Evolutionary conservation across 768 basidiomycete species (phyloP), one percentile per base, ranked within the genome.

Genomic region (Dioszegia crocea): DNA sequence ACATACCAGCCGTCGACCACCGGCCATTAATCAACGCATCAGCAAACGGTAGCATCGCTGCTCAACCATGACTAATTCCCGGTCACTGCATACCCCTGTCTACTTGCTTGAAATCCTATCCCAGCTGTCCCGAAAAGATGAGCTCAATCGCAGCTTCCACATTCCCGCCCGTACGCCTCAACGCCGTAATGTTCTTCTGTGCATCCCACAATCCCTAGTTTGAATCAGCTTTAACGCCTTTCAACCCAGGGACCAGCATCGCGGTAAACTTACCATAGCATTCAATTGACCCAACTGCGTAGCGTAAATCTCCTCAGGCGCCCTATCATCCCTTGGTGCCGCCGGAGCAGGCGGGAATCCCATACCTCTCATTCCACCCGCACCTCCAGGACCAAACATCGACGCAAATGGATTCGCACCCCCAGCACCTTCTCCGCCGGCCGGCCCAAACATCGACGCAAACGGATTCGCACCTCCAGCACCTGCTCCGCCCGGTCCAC

Each of bases 91-190:
- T n/a, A n/a, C n/a, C n/a, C n/a, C n/a, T n/a, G n/a, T n/a, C n/a
- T n/a, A n/a, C n/a, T n/a, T n/a, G 16, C 40, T 43, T 17, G 40
- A 17, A 21, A 43, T 43, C 14, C 33, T 39, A 51, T 51, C 49
- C 64, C 1, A 72, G 38, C 43, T 68, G 88, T 0, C 89, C 91
- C 40, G 81, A 76, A 57, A 97, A 81, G 64, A 97, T 92, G 71
- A 94, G 91, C 78, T 96, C 92, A 66, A 97, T 88, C 45, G 92
- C 92, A 21, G 85, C 82, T 73, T 96, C 84, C 17, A 96, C 89
- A 67, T 91, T 92, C 11, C 93, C 92, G n/a, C 85, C 91, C 0
- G 91, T 92, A 48, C 89, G 91, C 9, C 91, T 82, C 41, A 98
- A 80, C 4, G 94, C 92, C 3, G 92, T 82, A 6, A 98, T 82